phyloP scores from a whole-genome alignment of 2,329 filamentous ascomycete species.

The Fusarium avenaceum region DNA sequence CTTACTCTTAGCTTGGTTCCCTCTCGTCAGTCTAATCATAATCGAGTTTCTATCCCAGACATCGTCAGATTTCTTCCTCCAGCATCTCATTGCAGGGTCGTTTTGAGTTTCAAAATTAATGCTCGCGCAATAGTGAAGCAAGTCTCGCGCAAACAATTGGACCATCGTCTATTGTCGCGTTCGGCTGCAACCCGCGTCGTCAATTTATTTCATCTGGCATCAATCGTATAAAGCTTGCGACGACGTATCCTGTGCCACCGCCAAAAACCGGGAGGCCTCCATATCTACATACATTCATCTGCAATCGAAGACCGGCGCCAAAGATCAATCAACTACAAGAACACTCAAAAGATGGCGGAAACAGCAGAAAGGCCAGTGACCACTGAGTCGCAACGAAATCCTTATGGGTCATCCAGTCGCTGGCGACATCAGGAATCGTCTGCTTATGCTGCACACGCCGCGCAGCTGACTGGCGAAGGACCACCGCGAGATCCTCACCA shows the following conservation, averaged over 20 bases:
- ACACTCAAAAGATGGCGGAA: conserved; percentile 42
- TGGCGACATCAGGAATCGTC: conserved; percentile 76
- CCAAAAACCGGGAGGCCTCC: conserved; percentile 35
- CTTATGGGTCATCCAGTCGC: conserved; percentile 67
- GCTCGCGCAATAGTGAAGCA: conserved; percentile 1
- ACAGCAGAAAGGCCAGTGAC: conserved; percentile 40
- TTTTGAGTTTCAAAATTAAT: conserved; percentile 4
- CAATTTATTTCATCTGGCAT: conserved; percentile 20
- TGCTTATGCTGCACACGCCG: conserved; percentile 66
- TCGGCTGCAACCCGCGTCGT: conserved; percentile 27
- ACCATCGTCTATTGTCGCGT: conserved; percentile 16
- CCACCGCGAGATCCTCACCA: conserved; percentile 50
- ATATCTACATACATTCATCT: background rate
- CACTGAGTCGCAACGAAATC: conserved; percentile 60
- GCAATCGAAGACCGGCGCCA: background rate
- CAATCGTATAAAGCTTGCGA: conserved; percentile 27
- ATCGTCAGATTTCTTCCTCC: conserved; percentile 15
- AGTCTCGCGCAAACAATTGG: conserved; percentile 5
- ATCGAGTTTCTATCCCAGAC: conserved; percentile 17
- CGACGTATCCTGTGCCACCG: conserved; percentile 20
- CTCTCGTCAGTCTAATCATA: conserved; percentile 3
- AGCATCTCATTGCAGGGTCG: conserved; percentile 5
- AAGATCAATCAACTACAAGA: background rate
- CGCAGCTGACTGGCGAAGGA: conserved; percentile 45
- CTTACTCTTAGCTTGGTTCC: conserved; percentile 24